Evolutionary conservation across 352 stramenopile species (phyloP).

Genomic region (Pythium apleroticum): DNA sequence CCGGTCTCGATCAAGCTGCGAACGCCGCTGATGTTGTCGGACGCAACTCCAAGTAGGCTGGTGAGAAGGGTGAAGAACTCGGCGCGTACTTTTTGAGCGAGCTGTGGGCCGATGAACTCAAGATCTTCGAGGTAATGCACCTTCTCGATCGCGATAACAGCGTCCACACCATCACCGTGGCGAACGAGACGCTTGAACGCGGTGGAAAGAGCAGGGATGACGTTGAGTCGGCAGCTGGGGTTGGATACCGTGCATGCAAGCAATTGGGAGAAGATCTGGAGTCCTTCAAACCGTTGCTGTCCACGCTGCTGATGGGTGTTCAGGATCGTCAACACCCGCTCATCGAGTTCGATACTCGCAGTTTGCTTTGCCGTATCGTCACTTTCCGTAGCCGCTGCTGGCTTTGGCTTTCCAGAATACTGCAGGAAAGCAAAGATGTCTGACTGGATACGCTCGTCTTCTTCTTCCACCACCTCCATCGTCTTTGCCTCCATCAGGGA

Average conservation of each 20-base stretch:
- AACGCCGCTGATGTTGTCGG: slow-evolving; percentile 22
- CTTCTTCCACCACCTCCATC: slow-evolving; percentile 74
- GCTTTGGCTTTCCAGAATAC: slow-evolving; percentile 19
- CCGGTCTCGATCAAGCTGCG: slow-evolving; percentile 7
- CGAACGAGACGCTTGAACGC: slow-evolving; percentile 60
- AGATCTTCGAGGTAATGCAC: slow-evolving; percentile 76
- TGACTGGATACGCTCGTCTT: slow-evolving; percentile 79
- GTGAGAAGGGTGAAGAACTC: slow-evolving; percentile 74
- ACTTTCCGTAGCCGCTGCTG: not conserved
- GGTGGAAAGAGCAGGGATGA: slow-evolving; percentile 71
- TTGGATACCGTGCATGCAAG: slow-evolving; percentile 56
- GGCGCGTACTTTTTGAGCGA: slow-evolving; percentile 43
- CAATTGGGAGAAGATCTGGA: slow-evolving; percentile 65
- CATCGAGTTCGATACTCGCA: slow-evolving; percentile 30
- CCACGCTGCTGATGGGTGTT: slow-evolving; percentile 49
- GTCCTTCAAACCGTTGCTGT: slow-evolving; percentile 49
- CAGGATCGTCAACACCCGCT: slow-evolving; percentile 51
- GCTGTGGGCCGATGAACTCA: slow-evolving; percentile 56
- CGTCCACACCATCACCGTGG: not conserved
- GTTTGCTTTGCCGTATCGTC: slow-evolving; percentile 3
- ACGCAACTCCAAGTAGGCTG: slow-evolving; percentile 45
- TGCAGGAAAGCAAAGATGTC: slow-evolving; percentile 86
- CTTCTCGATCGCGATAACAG: slow-evolving; percentile 41
- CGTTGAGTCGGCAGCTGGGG: slow-evolving; percentile 58
- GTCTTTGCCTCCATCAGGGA: slow-evolving; percentile 74